Conservation (phyloP, 495 filamentous ascomycete genomes). For the Xylaria longipes region DNA sequence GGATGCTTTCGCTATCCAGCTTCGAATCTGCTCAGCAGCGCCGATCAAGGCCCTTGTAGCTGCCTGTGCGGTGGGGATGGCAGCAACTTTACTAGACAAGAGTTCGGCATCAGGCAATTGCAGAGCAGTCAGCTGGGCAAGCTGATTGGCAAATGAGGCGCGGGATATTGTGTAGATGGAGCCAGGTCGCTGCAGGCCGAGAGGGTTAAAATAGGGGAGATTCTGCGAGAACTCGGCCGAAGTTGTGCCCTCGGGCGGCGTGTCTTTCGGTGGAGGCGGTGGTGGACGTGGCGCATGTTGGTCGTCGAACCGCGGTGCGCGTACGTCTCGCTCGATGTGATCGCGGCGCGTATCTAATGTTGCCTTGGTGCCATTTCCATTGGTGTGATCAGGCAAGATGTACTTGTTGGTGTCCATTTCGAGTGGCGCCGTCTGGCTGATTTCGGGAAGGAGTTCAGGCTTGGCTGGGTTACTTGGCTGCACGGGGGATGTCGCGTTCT, state of each 20-base stretch:
- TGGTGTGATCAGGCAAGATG: constrained; percentile 65
- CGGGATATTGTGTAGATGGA: constrained; percentile 90
- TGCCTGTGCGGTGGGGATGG: constrained; percentile 78
- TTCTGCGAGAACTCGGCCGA: constrained; percentile 50
- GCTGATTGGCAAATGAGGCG: constrained; percentile 87
- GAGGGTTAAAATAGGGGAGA: constrained; percentile 57
- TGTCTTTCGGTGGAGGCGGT: constrained; percentile 57
- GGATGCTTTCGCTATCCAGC: constrained; percentile 89
- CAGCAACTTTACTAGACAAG: constrained; percentile 78
- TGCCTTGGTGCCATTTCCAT: constrained; percentile 66
- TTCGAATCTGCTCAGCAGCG: constrained; percentile 86
- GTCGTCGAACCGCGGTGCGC: constrained; percentile 44
- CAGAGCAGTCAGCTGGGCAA: constrained; percentile 81
- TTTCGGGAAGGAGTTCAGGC: constrained; percentile 52
- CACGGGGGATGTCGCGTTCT: constrained; percentile 26
- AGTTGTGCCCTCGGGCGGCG: constrained; percentile 45
- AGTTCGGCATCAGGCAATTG: constrained; percentile 81
- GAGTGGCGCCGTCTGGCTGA: constrained; percentile 47
- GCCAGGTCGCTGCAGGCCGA: constrained; percentile 64
- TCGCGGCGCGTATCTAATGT: constrained; percentile 57
- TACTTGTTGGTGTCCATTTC: constrained; percentile 71
- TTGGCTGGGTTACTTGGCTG: constrained; percentile 39
- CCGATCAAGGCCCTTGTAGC: constrained; percentile 78
- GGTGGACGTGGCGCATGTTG: constrained; percentile 44
- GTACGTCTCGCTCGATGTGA: constrained; percentile 55